Conservation (phyloP, 164 flowering plant species). For the Vitis rotundifolia region DNA sequence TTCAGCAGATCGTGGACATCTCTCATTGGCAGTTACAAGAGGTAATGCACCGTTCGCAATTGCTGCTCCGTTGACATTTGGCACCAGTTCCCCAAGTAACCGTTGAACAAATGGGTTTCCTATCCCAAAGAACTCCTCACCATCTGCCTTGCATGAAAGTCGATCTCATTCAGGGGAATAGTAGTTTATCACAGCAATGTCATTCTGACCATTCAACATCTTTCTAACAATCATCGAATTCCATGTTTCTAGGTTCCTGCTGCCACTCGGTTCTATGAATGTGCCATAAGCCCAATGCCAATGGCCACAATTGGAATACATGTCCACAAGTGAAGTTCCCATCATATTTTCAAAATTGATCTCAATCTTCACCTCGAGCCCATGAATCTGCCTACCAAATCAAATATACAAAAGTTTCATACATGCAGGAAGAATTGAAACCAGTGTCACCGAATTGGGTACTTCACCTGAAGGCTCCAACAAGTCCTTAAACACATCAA, state of each 20-base stretch:
- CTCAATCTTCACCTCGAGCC: conserved; percentile 35
- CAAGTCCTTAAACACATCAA: conserved; percentile 55
- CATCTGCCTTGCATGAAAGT: too few relatives aligned
- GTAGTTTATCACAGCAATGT: conserved; percentile 28
- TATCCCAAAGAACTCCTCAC: too few relatives aligned
- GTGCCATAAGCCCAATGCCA: conserved; percentile 41
- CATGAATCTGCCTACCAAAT: conserved; percentile 64
- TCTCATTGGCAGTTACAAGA: background rate
- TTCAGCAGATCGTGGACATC: conserved; percentile 17
- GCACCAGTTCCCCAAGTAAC: too few relatives aligned
- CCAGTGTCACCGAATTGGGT: conserved; percentile 54
- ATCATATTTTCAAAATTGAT: conserved; percentile 38
- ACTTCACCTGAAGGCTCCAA: conserved; percentile 20
- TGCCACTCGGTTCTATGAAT: conserved; percentile 38
- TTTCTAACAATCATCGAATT: conserved; percentile 70
- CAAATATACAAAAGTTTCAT: conserved; percentile 17
- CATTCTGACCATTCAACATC: conserved; percentile 52
- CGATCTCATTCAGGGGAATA: too few relatives aligned
- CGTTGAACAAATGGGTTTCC: too few relatives aligned
- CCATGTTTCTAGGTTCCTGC: conserved; percentile 65
- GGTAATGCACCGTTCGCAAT: too few relatives aligned
- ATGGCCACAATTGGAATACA: conserved; percentile 72
- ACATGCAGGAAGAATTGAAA: conserved; percentile 69
- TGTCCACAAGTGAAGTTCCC: conserved; percentile 65
- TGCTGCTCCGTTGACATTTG: too few relatives aligned